These are phyloP conservation scores for Tylopilus rubrobrunneus DNA, from an alignment of 768 basidiomycete species.

Conservation along the genomic window DNA sequence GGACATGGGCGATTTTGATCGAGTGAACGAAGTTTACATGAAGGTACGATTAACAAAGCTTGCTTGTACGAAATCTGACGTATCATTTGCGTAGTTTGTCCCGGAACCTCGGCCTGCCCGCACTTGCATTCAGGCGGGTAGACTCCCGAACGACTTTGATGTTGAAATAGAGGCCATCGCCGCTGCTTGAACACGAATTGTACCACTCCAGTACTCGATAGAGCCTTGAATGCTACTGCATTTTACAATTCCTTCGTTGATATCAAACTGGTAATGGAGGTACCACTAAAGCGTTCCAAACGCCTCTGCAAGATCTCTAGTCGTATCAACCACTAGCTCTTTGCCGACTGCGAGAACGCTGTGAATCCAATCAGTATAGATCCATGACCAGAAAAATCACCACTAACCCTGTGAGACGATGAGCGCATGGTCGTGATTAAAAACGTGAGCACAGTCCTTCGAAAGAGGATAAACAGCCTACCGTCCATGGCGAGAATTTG, in stretches of 20 bases:
- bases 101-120: conserved; percentile 65
- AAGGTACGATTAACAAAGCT: conserved; percentile 33
- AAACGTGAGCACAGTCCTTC: not conserved
- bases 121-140: conserved; percentile 71
- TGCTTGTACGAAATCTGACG: not conserved
- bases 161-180: conserved; percentile 74
- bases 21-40: conserved; percentile 57
- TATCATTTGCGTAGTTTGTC: conserved; percentile 32
- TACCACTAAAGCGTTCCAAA: conserved; percentile 23
- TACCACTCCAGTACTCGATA: not conserved
- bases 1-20: conserved; percentile 52
- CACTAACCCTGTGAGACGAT: conserved; percentile 21
- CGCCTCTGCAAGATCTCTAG: conserved; percentile 29
- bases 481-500: conserved; percentile 76
- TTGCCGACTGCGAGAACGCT: conserved; percentile 38
- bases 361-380: conserved; percentile 13
- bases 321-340: conserved; percentile 38
- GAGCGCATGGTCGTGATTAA: not conserved
- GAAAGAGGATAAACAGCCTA: conserved; percentile 26
- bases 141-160: conserved; percentile 64
- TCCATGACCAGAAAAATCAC: not conserved
- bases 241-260: not conserved
- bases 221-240: not conserved
- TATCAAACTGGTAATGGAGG: not conserved
- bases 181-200: conserved; percentile 19